Conservation (phyloP, 768 basidiomycete species). For the Inosperma sp. region DNA sequence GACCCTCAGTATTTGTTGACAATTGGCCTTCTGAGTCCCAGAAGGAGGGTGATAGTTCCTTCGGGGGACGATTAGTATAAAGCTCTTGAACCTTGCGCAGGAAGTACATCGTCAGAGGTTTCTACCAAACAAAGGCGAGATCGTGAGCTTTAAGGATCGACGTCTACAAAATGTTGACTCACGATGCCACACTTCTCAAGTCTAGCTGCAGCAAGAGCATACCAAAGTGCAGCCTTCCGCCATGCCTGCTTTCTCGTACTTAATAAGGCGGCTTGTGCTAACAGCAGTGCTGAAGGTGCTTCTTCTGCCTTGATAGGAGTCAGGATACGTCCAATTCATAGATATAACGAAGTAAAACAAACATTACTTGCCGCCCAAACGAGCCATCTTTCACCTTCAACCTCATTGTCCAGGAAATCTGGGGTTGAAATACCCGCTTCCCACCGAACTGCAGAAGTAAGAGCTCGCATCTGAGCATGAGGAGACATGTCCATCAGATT, state of each 20-base stretch:
- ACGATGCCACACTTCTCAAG: constrained; percentile 85
- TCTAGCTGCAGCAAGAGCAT: constrained; percentile 66
- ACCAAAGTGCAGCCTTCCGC: constrained; percentile 75
- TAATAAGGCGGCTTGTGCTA: constrained; percentile 75
- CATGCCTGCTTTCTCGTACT: constrained; percentile 52
- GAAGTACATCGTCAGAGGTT: constrained; percentile 82
- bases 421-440: constrained; percentile 53
- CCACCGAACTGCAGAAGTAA: constrained; percentile 73
- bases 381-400: constrained; percentile 83
- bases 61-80: constrained; percentile 46
- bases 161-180: constrained; percentile 27
- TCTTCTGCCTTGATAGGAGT: constrained; percentile 65
- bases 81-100: constrained; percentile 66
- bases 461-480: constrained; percentile 61
- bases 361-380: constrained; percentile 83
- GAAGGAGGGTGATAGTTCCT: constrained; percentile 72
- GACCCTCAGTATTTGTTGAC: constrained; percentile 37
- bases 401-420: constrained; percentile 52
- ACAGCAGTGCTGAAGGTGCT: constrained; percentile 69
- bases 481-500: constrained; percentile 48
- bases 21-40: constrained; percentile 65
- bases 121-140: constrained; percentile 39
- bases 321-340: background rate
- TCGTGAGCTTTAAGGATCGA: background rate
- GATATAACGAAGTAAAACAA: constrained; percentile 26